These are phyloP conservation scores for Purpureocillium lavendulum DNA, from an alignment of 2,329 filamentous ascomycete species.

Conservation along the genomic window DNA sequence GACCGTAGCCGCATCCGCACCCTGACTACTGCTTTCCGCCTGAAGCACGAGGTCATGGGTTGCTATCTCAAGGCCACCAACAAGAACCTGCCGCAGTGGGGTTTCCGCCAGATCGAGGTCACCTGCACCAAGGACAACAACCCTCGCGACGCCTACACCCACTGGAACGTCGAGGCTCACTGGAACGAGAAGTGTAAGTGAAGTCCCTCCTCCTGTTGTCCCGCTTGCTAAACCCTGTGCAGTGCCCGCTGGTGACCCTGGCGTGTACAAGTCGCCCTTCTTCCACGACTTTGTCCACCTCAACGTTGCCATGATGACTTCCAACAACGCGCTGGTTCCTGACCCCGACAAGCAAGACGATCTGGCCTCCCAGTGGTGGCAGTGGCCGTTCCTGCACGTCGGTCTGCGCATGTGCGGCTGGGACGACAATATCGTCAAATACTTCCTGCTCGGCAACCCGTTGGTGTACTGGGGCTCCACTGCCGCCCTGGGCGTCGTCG, in stretches of 20 bases:
- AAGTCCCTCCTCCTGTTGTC: not conserved
- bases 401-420: slow-evolving; percentile 98
- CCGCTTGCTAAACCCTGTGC: not conserved
- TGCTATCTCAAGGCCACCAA: slow-evolving; percentile 96
- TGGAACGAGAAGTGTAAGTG: slow-evolving; percentile 83
- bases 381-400: slow-evolving; percentile 94
- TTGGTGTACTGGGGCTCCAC: slow-evolving; percentile 94
- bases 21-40: slow-evolving; percentile 84
- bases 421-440: slow-evolving; percentile 93
- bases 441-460: slow-evolving; percentile 96
- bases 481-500: slow-evolving; percentile 65
- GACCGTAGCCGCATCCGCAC: slow-evolving; percentile 83
- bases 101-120: slow-evolving; percentile 98
- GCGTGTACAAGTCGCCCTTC: slow-evolving; percentile 93
- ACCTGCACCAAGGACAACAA: slow-evolving; percentile 92
- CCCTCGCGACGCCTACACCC: slow-evolving; percentile 85
- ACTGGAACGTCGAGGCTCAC: slow-evolving; percentile 98
- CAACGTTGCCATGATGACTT: slow-evolving; percentile 99
- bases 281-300: slow-evolving; percentile 95
- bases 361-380: slow-evolving; percentile 93
- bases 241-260: slow-evolving; percentile 85
- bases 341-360: slow-evolving; percentile 99
- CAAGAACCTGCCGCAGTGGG: slow-evolving; percentile 95
- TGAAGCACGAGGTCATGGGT: slow-evolving; percentile 72
- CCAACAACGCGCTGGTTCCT: slow-evolving; percentile 94